A percentile compares a stretch with the other conserved stretches of the same genome.
Conservation (phyloP, 345 rosid genomes). For the Microcos paniculata region DNA sequence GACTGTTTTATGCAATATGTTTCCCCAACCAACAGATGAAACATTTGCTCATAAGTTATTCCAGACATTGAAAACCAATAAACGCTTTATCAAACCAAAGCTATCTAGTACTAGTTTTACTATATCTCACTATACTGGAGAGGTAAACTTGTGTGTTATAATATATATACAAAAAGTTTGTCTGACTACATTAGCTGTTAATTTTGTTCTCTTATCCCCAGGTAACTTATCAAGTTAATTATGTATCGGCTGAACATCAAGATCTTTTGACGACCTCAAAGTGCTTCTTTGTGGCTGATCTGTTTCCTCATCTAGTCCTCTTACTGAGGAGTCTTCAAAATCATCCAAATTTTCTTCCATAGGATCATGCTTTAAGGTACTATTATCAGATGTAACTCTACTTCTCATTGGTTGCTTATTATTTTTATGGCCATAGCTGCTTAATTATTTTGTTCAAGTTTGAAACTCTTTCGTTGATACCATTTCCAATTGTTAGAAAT, state of each 20-base stretch:
- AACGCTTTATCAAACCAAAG: conserved; percentile 97
- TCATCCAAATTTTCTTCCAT: conserved; percentile 98
- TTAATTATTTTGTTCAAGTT: not conserved
- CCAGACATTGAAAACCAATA: conserved; percentile 91
- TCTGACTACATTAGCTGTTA: conserved; percentile 8
- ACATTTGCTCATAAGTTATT: conserved; percentile 98
- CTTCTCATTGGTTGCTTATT: not conserved
- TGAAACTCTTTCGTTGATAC: not conserved
- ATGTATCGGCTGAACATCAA: conserved; percentile 98
- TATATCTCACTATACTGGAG: conserved; percentile 98
- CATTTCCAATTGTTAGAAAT: not conserved
- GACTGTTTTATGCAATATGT: conserved; percentile 69
- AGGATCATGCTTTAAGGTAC: conserved; percentile 99
- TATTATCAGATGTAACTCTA: conserved; percentile 6
- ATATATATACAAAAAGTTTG: conserved; percentile 19
- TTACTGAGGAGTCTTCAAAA: conserved; percentile 86
- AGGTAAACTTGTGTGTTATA: conserved; percentile 52
- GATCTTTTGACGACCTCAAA: conserved; percentile 80
- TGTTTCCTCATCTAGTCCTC: conserved; percentile 92
- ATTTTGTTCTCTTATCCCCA: conserved; percentile 29
- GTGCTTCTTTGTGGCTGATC: conserved; percentile 70
- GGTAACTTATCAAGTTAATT: conserved; percentile 96
- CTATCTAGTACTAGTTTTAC: conserved; percentile 95
- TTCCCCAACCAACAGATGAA: conserved; percentile 97
- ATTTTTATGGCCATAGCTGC: no score